Conservation (phyloP, 1,139 yeast species). For the Chernovozyma aurita region DNA sequence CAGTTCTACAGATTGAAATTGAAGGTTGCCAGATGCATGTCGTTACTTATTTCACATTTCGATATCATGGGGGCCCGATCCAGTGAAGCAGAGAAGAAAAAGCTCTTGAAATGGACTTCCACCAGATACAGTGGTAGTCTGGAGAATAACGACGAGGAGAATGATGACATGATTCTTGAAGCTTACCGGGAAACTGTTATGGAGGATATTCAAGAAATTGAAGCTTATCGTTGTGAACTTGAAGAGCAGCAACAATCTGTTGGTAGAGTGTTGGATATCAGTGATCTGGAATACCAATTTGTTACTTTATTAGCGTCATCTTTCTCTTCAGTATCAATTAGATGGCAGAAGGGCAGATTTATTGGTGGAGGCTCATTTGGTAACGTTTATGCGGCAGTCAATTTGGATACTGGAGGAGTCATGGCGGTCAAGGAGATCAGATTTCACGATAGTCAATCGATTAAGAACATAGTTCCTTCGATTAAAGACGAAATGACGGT, state of each 20-base stretch:
- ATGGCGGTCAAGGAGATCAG: slow-evolving; percentile 96
- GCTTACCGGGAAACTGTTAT: slow-evolving; percentile 57
- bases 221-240: slow-evolving; percentile 47
- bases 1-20: slow-evolving; percentile 70
- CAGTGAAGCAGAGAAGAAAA: slow-evolving; percentile 68
- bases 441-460: slow-evolving; percentile 83
- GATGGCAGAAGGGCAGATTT: slow-evolving; percentile 95
- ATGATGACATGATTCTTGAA: slow-evolving; percentile 55
- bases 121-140: slow-evolving; percentile 20
- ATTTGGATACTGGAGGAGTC: slow-evolving; percentile 91
- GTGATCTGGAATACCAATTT: slow-evolving; percentile 83
- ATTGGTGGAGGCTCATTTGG: slow-evolving; percentile 98
- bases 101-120: slow-evolving; percentile 50
- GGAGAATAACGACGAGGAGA: slow-evolving; percentile 31
- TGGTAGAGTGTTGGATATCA: slow-evolving; percentile 86
- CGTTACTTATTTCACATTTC: slow-evolving; percentile 87
- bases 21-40: slow-evolving; percentile 94
- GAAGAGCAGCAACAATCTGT: slow-evolving; percentile 50
- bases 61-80: slow-evolving; percentile 98
- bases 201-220: slow-evolving; percentile 57
- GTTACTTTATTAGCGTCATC: slow-evolving; percentile 85
- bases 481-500: slow-evolving; percentile 97
- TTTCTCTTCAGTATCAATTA: slow-evolving; percentile 82
- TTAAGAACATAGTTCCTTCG: slow-evolving; percentile 79
- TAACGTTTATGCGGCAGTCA: slow-evolving; percentile 85